These are phyloP conservation scores for Peniophora sp. DNA, from an alignment of 1,284 basidiomycete species.

Conservation along the genomic window DNA sequence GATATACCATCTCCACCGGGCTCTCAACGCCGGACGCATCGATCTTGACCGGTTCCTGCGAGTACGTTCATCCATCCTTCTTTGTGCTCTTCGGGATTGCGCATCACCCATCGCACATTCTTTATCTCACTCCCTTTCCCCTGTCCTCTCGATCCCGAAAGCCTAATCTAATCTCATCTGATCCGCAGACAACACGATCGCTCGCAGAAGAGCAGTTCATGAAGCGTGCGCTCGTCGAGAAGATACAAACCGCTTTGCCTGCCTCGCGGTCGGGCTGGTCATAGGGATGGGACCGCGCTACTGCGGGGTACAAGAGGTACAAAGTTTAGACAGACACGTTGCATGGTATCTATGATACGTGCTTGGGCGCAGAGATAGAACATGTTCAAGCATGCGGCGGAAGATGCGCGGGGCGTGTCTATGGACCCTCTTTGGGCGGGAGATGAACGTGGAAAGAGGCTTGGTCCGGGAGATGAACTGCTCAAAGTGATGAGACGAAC, in stretches of 20 bases:
- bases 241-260: constrained; percentile 69
- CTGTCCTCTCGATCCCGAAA: background rate
- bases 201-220: constrained; percentile 93
- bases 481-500: too few species aligned
- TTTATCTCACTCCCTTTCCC: background rate
- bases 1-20: constrained; percentile 93
- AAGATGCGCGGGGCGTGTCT: too few species aligned
- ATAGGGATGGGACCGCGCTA: constrained; percentile 2
- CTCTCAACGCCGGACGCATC: constrained; percentile 85
- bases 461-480: too few species aligned
- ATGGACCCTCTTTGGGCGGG: too few species aligned
- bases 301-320: constrained; percentile 4
- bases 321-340: too few species aligned
- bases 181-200: constrained; percentile 68
- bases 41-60: constrained; percentile 90
- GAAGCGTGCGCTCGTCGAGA: constrained; percentile 85
- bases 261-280: constrained; percentile 29
- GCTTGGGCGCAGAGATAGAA: too few species aligned
- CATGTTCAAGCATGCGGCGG: too few species aligned
- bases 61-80: constrained; percentile 43
- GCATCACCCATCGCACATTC: too few species aligned
- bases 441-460: too few species aligned
- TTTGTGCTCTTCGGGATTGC: constrained; percentile 7
- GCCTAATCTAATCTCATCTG: constrained; percentile 7
- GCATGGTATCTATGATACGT: too few species aligned